phyloP scores from a whole-genome alignment of 306 rosid genomes.

The Rosa chinensis region DNA sequence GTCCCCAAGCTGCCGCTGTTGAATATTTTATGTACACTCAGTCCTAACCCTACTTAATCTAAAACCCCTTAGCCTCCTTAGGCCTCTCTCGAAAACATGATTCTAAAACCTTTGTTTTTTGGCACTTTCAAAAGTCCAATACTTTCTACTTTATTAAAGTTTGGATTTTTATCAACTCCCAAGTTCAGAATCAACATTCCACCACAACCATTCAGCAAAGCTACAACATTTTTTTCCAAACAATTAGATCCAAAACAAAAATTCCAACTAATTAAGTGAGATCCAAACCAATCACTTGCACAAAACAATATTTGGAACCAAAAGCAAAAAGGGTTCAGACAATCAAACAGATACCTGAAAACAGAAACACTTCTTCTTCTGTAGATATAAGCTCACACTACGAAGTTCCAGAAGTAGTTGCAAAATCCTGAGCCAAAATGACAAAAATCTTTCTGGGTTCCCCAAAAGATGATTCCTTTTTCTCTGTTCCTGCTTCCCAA shows the following conservation, averaged over 20 bases:
- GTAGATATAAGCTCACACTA: background rate
- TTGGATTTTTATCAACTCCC: background rate
- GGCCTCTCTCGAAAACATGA: background rate
- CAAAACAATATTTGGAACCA: slow-evolving; percentile 1
- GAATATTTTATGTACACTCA: background rate
- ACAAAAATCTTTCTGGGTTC: background rate
- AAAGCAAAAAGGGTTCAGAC: background rate
- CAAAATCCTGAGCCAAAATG: background rate
- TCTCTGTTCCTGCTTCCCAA: background rate
- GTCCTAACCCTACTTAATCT: background rate
- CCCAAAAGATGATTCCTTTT: background rate
- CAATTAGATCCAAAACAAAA: slow-evolving; percentile 9
- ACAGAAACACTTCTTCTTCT: background rate
- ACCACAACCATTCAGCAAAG: background rate
- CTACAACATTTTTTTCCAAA: background rate
- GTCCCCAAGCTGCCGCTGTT: background rate
- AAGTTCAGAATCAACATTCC: background rate
- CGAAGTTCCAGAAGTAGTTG: too few relatives aligned
- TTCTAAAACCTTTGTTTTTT: background rate
- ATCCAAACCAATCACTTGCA: slow-evolving; percentile 1
- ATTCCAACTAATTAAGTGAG: background rate
- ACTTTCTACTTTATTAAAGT: background rate
- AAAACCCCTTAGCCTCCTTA: background rate
- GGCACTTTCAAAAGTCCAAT: background rate
- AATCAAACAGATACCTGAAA: background rate